Base-by-base conservation (phyloP, 805 yeast genomes). In the Spathaspora gorwiae region DNA sequence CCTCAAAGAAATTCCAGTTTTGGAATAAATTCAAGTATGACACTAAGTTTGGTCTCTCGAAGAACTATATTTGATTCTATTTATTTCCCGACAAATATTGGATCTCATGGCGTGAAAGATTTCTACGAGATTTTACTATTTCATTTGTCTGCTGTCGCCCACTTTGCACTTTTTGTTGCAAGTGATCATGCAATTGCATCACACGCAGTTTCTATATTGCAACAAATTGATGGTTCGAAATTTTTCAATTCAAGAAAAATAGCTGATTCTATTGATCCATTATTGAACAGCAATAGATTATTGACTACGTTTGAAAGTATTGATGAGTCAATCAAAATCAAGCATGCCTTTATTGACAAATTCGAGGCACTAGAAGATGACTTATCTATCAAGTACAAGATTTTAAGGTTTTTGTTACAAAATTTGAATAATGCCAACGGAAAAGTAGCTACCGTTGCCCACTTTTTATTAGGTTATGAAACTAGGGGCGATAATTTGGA, bases 401-500 rank as follows among this genome's bases (percentile, higher is more conserved):
- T 90, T 6, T 62, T 92, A 42, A 72, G 79, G 30, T 84, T 84
- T 54, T 56, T 90, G 42, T 65, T 70, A 38, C 59, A 61, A 3
- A 78, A 80, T 48, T 64, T 88, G 41, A 46, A 50, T 6, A 60
- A 69, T 1, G 49, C 66, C 1, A 65, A 68, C 7, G 64, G 72
- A 0, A 66, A 65, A 9, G 65, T 63, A 12, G 74, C 81, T 6
- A 74, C 83, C 0, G 73, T 85, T 1, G 68, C 92, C 1, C 97
- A 90, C 58, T 83, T 84, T 53, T 60, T 92, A 7, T 70, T 92
- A 1, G 98, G 98, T 0, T 89, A 82, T 61, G 81, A 79, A 36
- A 55, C 65, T 52, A 47, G 64, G 54, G 76, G 68, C 5, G 66
- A 57, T 1, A 78, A 74, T 42, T 65, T 81, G 15, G 61, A 78